Base-by-base conservation (phyloP, 108 stramenopile genomes). In the Parietichytrium sp. region DNA sequence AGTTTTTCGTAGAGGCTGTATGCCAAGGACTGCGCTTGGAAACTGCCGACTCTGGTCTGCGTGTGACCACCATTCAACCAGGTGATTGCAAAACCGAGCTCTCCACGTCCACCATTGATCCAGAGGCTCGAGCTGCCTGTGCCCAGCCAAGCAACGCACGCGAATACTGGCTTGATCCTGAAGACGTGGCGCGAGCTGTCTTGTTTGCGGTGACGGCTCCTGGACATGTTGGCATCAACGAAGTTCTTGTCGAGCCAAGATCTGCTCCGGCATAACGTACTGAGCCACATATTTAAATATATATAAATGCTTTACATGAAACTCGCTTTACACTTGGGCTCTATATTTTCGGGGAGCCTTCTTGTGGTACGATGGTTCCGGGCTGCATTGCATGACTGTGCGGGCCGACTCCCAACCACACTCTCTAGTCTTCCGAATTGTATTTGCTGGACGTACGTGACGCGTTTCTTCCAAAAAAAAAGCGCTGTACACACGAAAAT, bases 201-300 rank as follows among this genome's bases (percentile, higher is more conserved):
- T 30, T 93, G 45, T 91, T 90, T 55, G 90, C 91, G 18, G 84
- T 93, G 50, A 90, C 89, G 3, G 90, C 92, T n/a, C 93, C 93
- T 29, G 81, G 88, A 33, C 92, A 92, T 85, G 91, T 92, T 36
- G 93, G 91, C 47, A 84, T 93, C 25, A 93, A 93, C 84, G 89
- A 88, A 54, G 86, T 93, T 78, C 82, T 93, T 52, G 89, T 93
- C 27, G 93, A 93, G 79, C 89, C 92, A 25, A 81, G 92, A 29
- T 89, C 82, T 10, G 84, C 84, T 30, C 61, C 83, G 31, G 83
- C 83, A 84, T 80, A 0, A 3, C 13, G 16, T 78, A 1, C 31
- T 47, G 25, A 13, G 53, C 79, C 54, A 13, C 29, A 29, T 29
- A 54, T 10, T n/a, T 10, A 54, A 23, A 54, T 29, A 18, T 23